Conservation (phyloP, 805 yeast species). For the Yarrowia yakushimensis region DNA sequence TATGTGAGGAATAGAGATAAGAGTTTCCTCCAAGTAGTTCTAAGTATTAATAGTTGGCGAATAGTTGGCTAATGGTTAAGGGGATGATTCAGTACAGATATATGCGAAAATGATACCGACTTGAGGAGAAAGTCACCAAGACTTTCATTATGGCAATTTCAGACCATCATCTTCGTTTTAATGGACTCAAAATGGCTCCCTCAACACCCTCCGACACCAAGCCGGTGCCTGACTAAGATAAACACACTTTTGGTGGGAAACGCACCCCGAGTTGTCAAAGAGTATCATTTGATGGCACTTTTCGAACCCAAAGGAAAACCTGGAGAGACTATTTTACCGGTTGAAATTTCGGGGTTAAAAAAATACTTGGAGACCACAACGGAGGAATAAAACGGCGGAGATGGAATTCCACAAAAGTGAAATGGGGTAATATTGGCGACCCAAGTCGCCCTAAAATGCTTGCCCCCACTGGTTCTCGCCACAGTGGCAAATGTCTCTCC, state of each 20-base stretch:
- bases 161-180: too few species aligned
- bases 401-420: not conserved
- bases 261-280: not conserved
- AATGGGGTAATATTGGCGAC: not conserved
- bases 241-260: not conserved
- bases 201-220: not conserved
- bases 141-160: too few species aligned
- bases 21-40: not conserved
- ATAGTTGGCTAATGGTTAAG: not conserved
- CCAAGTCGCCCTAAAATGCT: not conserved
- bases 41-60: not conserved
- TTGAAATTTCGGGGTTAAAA: conserved; percentile 18
- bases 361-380: not conserved
- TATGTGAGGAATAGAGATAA: not conserved
- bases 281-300: not conserved
- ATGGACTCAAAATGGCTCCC: not conserved
- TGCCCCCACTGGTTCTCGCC: not conserved
- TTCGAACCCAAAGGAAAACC: conserved; percentile 9
- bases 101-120: not conserved
- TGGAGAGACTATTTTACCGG: not conserved
- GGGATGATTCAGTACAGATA: not conserved
- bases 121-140: not conserved
- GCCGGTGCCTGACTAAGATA: not conserved
- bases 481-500: conserved; percentile 7
- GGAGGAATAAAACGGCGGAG: not conserved